These are phyloP conservation scores for Zalaria sp. DNA, from an alignment of 2,329 filamentous ascomycete species.

Conservation along the genomic window DNA sequence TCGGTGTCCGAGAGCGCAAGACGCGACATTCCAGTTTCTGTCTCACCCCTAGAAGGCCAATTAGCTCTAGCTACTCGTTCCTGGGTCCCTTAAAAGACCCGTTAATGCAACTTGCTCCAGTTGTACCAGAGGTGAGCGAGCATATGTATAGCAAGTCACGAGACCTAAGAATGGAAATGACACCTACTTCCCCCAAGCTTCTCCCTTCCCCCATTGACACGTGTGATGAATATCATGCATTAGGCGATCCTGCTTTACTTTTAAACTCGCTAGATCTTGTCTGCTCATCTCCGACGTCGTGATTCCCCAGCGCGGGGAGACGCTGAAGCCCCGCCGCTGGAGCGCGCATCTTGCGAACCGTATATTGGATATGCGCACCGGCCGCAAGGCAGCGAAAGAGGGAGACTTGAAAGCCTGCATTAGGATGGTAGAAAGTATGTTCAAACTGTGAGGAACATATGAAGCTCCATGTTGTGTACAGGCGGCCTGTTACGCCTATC, in stretches of 20 bases:
- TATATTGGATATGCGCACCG: no score
- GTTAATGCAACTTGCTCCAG: slow-evolving; percentile 8
- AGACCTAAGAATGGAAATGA: slow-evolving; percentile 3
- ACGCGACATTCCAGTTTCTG: slow-evolving; percentile 64
- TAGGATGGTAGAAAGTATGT: no score
- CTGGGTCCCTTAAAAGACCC: background rate
- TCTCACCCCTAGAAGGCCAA: slow-evolving; percentile 26
- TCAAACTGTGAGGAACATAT: no score
- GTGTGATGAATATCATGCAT: slow-evolving; percentile 52
- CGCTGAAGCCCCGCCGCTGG: slow-evolving; percentile 13
- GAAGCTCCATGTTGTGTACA: no score
- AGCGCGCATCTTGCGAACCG: no score
- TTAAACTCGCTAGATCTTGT: slow-evolving; percentile 36
- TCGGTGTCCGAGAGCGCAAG: slow-evolving; percentile 59
- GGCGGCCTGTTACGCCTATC: background rate
- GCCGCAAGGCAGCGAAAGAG: background rate
- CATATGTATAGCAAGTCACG: slow-evolving; percentile 1
- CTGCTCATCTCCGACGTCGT: slow-evolving; percentile 36
- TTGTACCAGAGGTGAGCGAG: background rate
- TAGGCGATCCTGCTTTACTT: slow-evolving; percentile 44
- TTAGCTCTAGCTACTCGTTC: background rate
- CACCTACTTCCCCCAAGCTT: slow-evolving; percentile 53
- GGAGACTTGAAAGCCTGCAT: background rate
- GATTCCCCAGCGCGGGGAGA: slow-evolving; percentile 19
- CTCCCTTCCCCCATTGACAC: slow-evolving; percentile 51